phyloP scores from a whole-genome alignment of 2,329 filamentous ascomycete genomes.

The Shiraia sp. region DNA sequence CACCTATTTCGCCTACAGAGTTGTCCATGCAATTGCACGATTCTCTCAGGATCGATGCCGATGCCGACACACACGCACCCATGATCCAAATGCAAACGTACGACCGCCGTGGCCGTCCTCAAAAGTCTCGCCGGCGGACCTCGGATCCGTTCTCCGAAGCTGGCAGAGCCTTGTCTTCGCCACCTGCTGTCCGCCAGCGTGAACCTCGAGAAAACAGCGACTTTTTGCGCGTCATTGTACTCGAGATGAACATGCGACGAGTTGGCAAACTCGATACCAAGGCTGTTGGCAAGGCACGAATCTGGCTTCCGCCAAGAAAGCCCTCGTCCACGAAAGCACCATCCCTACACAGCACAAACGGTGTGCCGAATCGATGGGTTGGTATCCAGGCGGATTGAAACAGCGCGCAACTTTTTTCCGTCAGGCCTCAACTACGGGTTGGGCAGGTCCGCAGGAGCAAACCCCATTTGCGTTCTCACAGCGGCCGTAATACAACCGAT shows the following conservation, averaged over 20 bases:
- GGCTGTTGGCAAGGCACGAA: slow-evolving; percentile 57
- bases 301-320: slow-evolving; percentile 64
- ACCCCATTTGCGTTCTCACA: slow-evolving; percentile 8
- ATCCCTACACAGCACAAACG: slow-evolving; percentile 24
- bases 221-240: slow-evolving; percentile 65
- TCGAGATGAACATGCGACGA: slow-evolving; percentile 71
- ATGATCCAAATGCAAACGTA: slow-evolving; percentile 69
- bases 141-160: slow-evolving; percentile 49
- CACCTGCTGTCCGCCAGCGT: slow-evolving; percentile 58
- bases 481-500: background rate
- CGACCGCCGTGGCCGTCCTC: slow-evolving; percentile 44
- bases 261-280: slow-evolving; percentile 64
- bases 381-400: slow-evolving; percentile 27
- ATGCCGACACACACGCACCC: slow-evolving; percentile 49
- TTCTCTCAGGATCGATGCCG: slow-evolving; percentile 38
- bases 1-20: slow-evolving; percentile 42
- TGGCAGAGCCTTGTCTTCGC: slow-evolving; percentile 45
- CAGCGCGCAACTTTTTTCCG: slow-evolving; percentile 10
- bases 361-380: slow-evolving; percentile 44
- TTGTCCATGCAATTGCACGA: slow-evolving; percentile 47
- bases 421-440: slow-evolving; percentile 11
- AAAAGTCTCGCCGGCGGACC: slow-evolving; percentile 26
- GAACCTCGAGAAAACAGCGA: slow-evolving; percentile 67
- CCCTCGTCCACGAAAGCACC: slow-evolving; percentile 29
- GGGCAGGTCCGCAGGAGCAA: slow-evolving; percentile 21